Evolutionary conservation across 1,284 basidiomycete species (phyloP).

Genomic region (Rhodotorula sp.): DNA sequence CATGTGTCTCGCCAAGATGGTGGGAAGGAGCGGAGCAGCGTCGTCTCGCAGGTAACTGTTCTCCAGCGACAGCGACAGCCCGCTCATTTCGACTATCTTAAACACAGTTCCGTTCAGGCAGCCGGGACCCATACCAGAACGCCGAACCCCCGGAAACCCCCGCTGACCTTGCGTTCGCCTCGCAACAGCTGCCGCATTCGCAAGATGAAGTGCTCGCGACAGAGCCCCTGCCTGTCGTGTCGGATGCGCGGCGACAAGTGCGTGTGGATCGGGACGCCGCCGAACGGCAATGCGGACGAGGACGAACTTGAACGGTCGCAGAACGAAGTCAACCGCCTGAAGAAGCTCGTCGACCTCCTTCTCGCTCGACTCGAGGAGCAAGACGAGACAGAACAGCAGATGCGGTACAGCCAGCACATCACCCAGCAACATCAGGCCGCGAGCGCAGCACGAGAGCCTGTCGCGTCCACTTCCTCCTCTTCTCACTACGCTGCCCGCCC

Average conservation of each 20-base stretch:
- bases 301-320: conserved; percentile 26
- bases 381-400: conserved; percentile 15
- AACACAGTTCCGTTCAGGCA: too few relatives aligned
- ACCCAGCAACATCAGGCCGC: not conserved
- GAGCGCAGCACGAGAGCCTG: not conserved
- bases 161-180: too few relatives aligned
- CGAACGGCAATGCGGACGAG: conserved; percentile 26
- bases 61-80: too few relatives aligned
- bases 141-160: too few relatives aligned
- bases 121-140: too few relatives aligned
- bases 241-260: conserved; percentile 29
- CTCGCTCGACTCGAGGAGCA: conserved; percentile 30
- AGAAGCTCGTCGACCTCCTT: conserved; percentile 36
- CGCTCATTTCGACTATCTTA: too few relatives aligned
- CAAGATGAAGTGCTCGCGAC: conserved; percentile 14
- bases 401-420: not conserved
- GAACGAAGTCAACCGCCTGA: conserved; percentile 24
- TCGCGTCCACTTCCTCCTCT: too few relatives aligned
- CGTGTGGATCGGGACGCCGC: conserved; percentile 26
- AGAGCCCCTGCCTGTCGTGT: conserved; percentile 9
- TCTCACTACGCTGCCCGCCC: too few relatives aligned
- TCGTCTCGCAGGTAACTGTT: too few relatives aligned
- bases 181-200: conserved; percentile 13
- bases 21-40: too few relatives aligned
- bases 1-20: too few relatives aligned